Percentiles rank a stretch among this genome's conserved stretches.
These are phyloP conservation scores for Elasticomyces elasticus DNA, from an alignment of 495 filamentous ascomycete genomes.

Conservation along the genomic window DNA sequence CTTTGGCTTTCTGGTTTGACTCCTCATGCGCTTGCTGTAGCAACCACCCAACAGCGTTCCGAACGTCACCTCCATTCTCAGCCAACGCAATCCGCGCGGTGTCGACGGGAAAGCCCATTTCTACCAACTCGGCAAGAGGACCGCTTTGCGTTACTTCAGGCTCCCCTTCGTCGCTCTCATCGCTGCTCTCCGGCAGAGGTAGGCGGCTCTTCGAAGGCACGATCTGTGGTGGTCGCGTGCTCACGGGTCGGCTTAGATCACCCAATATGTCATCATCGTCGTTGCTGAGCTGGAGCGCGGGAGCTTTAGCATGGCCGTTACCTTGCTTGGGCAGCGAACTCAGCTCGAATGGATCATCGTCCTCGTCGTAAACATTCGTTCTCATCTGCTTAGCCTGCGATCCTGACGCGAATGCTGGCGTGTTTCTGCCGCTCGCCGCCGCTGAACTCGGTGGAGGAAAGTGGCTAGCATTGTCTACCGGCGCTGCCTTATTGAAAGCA, in stretches of 20 bases:
- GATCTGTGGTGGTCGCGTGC: constrained; percentile 38
- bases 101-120: constrained; percentile 86
- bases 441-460: constrained; percentile 41
- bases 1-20: constrained; percentile 48
- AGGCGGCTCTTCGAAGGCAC: neutral
- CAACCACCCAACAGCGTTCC: constrained; percentile 80
- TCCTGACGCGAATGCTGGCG: constrained; percentile 5
- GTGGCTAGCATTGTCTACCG: constrained; percentile 52
- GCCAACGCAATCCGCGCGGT: constrained; percentile 67
- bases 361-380: constrained; percentile 27
- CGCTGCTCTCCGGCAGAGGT: neutral
- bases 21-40: constrained; percentile 82
- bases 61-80: constrained; percentile 73
- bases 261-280: constrained; percentile 83
- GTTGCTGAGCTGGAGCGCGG: constrained; percentile 21
- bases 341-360: constrained; percentile 87
- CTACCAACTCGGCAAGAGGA: constrained; percentile 80
- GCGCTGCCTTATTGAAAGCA: constrained; percentile 51
- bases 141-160: constrained; percentile 55
- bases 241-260: constrained; percentile 74
- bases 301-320: constrained; percentile 29
- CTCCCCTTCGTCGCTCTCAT: constrained; percentile 1
- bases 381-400: neutral
- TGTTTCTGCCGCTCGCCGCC: constrained; percentile 20
- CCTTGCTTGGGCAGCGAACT: constrained; percentile 44